Evolutionary conservation across 73 alveolate species (phyloP), one percentile per base, ranked within the genome.

Genomic region (Uronychia setigera): DNA sequence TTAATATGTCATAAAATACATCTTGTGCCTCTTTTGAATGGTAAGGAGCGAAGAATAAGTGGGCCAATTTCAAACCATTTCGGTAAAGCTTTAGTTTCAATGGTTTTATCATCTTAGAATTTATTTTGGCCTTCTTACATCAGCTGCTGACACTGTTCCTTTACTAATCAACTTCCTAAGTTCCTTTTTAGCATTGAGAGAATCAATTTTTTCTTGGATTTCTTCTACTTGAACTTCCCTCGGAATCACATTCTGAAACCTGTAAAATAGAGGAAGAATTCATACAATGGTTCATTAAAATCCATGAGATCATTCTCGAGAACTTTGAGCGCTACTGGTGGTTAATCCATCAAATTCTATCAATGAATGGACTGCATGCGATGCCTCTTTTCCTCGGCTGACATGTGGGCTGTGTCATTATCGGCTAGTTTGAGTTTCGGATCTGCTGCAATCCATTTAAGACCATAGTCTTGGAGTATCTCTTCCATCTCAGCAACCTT

Each of bases 401-500:
- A 78, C 5, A 31, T 78, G 75, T 32, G 35, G 31, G 33, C 34
- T 1, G 26, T 75, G 1, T 34, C 84, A 33, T 78, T 59, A 9
- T 78, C 35, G 1, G 84, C 67, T 32, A 33, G 84, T 5, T 13
- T 32, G 67, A 78, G 31, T 26, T 78, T 35, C 19, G 32, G 19
- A 32, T 78, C 84, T 32, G 32, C 33, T 1, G 32, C 84, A 14
- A 78, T 35, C 84, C 84, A 78, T 32, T 78, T 78, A 14, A 78
- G 84, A 33, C 84, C 84, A 59, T 78, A 78, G 75, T 78, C 84
- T 0, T 30, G 76, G n/a, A 78, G 35, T 67, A 78, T 31, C 26
- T 32, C 31, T 34, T 78, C 35, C 84, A 78, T 78, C 35, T 78
- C 35, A 9, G 11, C 26, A 32, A 29, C 9, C 35, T 78, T 78